A percentile compares a stretch with the other conserved stretches of the same genome.
phyloP scores from a whole-genome alignment of 164 flowering plant genomes.

The Stephania cephalantha region DNA sequence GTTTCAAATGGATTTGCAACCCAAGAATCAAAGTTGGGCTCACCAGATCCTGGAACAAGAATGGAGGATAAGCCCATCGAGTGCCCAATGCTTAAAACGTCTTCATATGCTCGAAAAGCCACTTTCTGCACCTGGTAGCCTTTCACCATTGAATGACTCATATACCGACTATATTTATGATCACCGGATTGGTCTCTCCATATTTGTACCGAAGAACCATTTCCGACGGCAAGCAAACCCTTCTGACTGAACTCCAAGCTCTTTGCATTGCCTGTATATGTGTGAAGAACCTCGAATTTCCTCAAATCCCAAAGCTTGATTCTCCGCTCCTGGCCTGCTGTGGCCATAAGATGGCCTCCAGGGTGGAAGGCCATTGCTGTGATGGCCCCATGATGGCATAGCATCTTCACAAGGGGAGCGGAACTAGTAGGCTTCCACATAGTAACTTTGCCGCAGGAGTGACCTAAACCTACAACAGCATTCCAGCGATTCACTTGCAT shows the following conservation, averaged over 20 bases:
- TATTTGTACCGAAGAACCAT: slow-evolving; percentile 59
- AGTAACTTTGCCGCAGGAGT: slow-evolving; percentile 66
- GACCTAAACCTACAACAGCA: slow-evolving; percentile 72
- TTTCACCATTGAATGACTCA: slow-evolving; percentile 75
- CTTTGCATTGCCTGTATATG: slow-evolving; percentile 52
- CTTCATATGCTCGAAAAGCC: slow-evolving; percentile 78
- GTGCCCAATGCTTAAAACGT: slow-evolving; percentile 81
- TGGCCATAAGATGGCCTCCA: slow-evolving; percentile 90
- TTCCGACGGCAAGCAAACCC: slow-evolving; percentile 72
- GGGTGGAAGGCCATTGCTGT: slow-evolving; percentile 87
- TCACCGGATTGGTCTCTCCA: slow-evolving; percentile 46
- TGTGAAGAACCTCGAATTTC: slow-evolving; percentile 66
- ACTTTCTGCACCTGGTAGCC: slow-evolving; percentile 70
- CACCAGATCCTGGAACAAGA: slow-evolving; percentile 88
- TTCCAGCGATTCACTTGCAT: slow-evolving; percentile 79
- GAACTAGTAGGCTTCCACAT: slow-evolving; percentile 94
- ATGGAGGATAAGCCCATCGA: slow-evolving; percentile 85
- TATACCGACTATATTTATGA: slow-evolving; percentile 56
- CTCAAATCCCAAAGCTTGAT: slow-evolving; percentile 94
- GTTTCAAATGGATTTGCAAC: slow-evolving; percentile 94
- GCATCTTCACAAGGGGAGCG: slow-evolving; percentile 70
- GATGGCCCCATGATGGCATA: slow-evolving; percentile 72
- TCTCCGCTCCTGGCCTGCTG: slow-evolving; percentile 74
- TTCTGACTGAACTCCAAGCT: slow-evolving; percentile 84
- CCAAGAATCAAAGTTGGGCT: slow-evolving; percentile 91